Conservation (phyloP, 768 basidiomycete species). For the Fomitopsis pulvina region DNA sequence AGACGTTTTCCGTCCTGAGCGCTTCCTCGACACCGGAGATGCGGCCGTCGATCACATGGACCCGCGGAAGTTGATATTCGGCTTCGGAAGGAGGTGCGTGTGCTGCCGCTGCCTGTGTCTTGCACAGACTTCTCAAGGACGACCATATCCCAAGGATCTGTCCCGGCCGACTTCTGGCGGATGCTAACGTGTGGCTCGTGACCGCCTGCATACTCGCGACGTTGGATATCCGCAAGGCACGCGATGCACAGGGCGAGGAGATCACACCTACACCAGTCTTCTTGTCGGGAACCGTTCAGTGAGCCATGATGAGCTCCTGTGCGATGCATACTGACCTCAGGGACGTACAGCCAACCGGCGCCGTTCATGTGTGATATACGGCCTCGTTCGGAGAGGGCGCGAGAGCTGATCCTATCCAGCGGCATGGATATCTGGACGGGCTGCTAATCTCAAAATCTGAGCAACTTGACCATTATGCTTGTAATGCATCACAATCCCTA, state of each 20-base stretch:
- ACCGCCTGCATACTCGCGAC: conserved; percentile 39
- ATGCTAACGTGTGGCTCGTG: conserved; percentile 39
- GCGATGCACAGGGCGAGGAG: conserved; percentile 35
- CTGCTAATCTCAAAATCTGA: no score
- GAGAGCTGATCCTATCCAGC: no score
- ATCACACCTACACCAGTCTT: conserved; percentile 34
- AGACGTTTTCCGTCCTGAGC: conserved; percentile 10
- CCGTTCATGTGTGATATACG: no score
- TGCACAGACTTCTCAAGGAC: background rate
- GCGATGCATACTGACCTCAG: background rate
- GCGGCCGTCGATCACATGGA: conserved; percentile 11
- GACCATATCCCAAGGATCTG: conserved; percentile 32
- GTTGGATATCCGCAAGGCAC: conserved; percentile 36
- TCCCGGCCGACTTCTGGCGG: conserved; percentile 48
- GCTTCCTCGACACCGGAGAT: no score
- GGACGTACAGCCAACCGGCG: background rate
- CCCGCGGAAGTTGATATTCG: conserved; percentile 45
- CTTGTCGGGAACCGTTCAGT: conserved; percentile 41
- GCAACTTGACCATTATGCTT: no score
- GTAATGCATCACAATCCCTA: no score
- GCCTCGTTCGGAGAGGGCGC: no score
- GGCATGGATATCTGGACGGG: no score
- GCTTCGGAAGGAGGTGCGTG: conserved; percentile 41
- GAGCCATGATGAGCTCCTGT: background rate
- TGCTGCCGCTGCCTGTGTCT: background rate